Percentiles rank a stretch among this genome's conserved stretches.
Evolutionary conservation across 495 filamentous ascomycete genomes (phyloP).

Genomic region (Cercophora scortea): DNA sequence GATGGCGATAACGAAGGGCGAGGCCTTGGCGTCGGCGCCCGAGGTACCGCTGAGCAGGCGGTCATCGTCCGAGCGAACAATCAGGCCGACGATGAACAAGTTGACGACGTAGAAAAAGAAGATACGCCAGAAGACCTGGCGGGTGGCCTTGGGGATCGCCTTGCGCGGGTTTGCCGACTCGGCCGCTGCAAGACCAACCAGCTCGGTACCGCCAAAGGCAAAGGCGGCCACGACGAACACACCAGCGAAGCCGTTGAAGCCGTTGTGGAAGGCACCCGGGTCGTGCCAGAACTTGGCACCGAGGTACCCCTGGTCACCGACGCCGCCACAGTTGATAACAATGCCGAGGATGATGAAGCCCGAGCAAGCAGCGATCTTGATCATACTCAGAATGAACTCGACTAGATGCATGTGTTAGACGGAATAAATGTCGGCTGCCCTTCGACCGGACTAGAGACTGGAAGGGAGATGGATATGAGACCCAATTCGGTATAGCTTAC

Average conservation of each 20-base stretch:
- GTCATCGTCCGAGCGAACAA: constrained; percentile 36
- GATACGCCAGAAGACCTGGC: constrained; percentile 81
- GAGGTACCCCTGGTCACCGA: constrained; percentile 62
- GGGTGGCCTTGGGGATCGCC: constrained; percentile 69
- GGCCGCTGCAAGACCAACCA: constrained; percentile 67
- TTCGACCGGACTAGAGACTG: no score
- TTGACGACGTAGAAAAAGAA: constrained; percentile 71
- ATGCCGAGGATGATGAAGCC: constrained; percentile 48
- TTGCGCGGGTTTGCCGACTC: constrained; percentile 72
- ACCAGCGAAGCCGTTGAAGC: constrained; percentile 60
- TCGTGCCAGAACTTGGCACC: constrained; percentile 46
- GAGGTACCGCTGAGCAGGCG: constrained; percentile 33
- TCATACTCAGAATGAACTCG: constrained; percentile 31
- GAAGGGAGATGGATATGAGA: no score
- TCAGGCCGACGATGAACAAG: constrained; percentile 53
- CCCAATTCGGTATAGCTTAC: neutral
- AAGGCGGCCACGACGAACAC: constrained; percentile 64
- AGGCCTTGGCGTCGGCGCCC: constrained; percentile 35
- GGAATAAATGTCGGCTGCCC: no score
- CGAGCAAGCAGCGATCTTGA: constrained; percentile 31
- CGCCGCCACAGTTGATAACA: constrained; percentile 43
- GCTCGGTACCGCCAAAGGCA: constrained; percentile 63
- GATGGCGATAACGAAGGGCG: constrained; percentile 65
- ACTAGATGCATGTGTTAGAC: constrained; percentile 13
- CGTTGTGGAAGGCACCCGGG: constrained; percentile 57